phyloP scores from a whole-genome alignment of 1,284 basidiomycete species.

The Cystobasidium sp. region DNA sequence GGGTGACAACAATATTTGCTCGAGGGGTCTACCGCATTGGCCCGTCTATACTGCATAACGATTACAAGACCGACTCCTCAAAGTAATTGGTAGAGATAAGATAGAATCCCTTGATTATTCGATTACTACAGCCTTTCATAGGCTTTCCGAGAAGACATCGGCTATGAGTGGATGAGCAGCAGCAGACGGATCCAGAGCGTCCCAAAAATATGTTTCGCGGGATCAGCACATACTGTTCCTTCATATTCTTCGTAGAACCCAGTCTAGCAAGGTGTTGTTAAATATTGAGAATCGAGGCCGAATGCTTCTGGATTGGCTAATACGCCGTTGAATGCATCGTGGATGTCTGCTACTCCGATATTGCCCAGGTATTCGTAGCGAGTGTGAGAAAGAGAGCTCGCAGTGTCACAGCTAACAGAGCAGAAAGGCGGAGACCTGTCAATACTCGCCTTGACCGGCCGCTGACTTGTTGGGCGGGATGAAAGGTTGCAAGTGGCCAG shows the following conservation, averaged over 20 bases:
- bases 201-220: conserved; percentile 36
- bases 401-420: no score
- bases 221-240: conserved; percentile 18
- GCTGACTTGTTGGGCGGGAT: no score
- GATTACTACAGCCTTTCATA: conserved; percentile 7
- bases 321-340: conserved; percentile 5
- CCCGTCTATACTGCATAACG: no score
- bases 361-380: no score
- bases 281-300: conserved; percentile 20
- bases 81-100: neutral
- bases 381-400: no score
- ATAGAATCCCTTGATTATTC: no score
- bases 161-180: conserved; percentile 28
- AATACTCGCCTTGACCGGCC: no score
- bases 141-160: conserved; percentile 11
- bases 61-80: no score
- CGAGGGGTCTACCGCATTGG: no score
- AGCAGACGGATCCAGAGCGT: conserved; percentile 20
- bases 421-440: no score
- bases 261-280: conserved; percentile 19
- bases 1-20: no score
- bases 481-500: no score
- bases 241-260: conserved; percentile 22
- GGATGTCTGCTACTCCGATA: conserved; percentile 26
- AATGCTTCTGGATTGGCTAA: conserved; percentile 15